phyloP scores from a whole-genome alignment of 495 filamentous ascomycete genomes.

The Pseudomonodictys pantanalensis region DNA sequence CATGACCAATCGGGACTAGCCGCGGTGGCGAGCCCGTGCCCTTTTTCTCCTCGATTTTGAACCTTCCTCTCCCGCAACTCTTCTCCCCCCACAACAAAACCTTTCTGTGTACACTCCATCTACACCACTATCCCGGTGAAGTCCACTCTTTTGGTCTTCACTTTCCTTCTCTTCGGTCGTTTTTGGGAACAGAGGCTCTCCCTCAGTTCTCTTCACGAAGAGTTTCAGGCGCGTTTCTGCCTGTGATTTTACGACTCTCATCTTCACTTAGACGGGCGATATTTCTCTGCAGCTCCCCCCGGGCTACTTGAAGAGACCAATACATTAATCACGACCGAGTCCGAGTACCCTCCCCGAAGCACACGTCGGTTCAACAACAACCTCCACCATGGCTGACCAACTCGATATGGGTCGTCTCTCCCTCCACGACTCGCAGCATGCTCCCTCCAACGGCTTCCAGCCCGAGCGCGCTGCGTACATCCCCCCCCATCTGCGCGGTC shows the following conservation, averaged over 20 bases:
- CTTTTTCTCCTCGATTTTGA: too few species aligned
- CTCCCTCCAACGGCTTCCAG: conserved; percentile 45
- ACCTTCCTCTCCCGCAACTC: neutral
- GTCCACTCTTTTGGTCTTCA: conserved; percentile 32
- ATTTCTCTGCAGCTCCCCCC: conserved; percentile 21
- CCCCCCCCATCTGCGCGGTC: conserved; percentile 85
- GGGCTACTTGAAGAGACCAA: conserved; percentile 11
- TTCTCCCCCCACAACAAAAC: conserved; percentile 23
- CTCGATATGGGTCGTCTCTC: conserved; percentile 85
- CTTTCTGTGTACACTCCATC: conserved; percentile 22
- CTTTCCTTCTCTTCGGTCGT: conserved; percentile 36
- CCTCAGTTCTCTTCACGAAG: conserved; percentile 25
- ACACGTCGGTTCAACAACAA: conserved; percentile 14
- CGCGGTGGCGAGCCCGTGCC: conserved; percentile 6
- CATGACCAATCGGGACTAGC: conserved; percentile 12
- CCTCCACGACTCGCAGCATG: conserved; percentile 70
- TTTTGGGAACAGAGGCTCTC: conserved; percentile 25
- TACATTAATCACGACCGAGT: conserved; percentile 1
- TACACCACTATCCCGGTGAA: conserved; percentile 28
- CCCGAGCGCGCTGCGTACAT: conserved; percentile 77
- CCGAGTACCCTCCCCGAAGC: neutral
- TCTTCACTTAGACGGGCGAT: conserved; percentile 9
- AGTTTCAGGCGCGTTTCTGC: conserved; percentile 39
- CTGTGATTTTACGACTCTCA: conserved; percentile 31
- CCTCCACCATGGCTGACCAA: conserved; percentile 82